Evolutionary conservation across 2,329 filamentous ascomycete genomes (phyloP), one percentile per base, ranked within the genome.

Genomic region (Aureobasidium sp.): DNA sequence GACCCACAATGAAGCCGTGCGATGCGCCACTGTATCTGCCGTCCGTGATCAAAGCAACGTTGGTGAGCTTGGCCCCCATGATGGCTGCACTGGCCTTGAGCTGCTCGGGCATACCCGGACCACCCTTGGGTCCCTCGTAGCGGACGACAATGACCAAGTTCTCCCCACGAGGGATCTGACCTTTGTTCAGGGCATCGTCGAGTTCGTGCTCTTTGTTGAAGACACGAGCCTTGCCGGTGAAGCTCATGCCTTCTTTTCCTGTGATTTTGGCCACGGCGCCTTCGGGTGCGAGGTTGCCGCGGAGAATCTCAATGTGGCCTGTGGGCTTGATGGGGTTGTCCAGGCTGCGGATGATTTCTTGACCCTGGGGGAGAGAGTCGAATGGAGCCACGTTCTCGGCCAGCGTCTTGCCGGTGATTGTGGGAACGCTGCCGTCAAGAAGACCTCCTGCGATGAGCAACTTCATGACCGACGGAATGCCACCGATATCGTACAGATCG

Each of bases 201-300:
- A 97, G 85, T 67, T 87, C 82, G 67, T 86, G 81, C 75, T 97
- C 93, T 70, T 94, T 93, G 75, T 97, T 81, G 74, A 94, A 97
- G 49, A 95, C 90, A 22, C 86, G 82, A 0, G 91, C 93, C 66
- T 85, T 85, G 53, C 93, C 93, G 0, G 82, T 87, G 75, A 97
- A 97, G 14, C 77, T 79, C 7, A 91, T 82, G 2, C 93, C 93
- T 74, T 97, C 93, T 74, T 97, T 97, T 39, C 93, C 93, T 0
- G 93, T 97, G 74, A 97, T 97, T 76, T 97, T 97, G 64, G 91
- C 92, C 1, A 97, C 92, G 0, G 92, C 89, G 37, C 93, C 93
- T 12, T 86, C 88, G 1, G 93, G 93, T 2, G 92, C 90, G 36
- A 97, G 82, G 73, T 96, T 96, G 22, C 93, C 93, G 64, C 84